Conservation (phyloP, 73 alveolate genomes). For the Uronychia setigera region DNA sequence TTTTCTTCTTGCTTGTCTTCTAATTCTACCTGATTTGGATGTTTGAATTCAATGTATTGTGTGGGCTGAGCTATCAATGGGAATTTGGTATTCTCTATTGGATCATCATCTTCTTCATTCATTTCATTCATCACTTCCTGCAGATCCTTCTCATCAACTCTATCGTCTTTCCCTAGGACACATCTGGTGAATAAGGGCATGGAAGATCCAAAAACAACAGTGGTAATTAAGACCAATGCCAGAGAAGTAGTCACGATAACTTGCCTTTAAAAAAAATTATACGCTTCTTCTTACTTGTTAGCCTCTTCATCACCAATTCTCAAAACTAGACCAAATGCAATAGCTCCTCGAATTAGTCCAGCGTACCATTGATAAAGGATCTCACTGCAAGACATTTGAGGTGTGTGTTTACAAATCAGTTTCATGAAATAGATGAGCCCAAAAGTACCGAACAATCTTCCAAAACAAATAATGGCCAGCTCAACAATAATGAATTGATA, state of each 20-base stretch:
- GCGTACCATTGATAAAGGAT: constrained; percentile 60
- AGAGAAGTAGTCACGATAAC: constrained; percentile 70
- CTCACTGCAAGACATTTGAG: constrained; percentile 55
- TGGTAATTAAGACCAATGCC: constrained; percentile 51
- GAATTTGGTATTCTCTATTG: background rate
- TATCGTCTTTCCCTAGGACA: constrained; percentile 18
- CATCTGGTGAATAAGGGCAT: constrained; percentile 33
- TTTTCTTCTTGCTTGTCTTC: constrained; percentile 1
- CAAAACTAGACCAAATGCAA: constrained; percentile 90
- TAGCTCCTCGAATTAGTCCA: constrained; percentile 91
- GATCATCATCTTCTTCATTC: background rate
- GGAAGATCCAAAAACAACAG: constrained; percentile 52
- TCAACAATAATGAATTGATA: constrained; percentile 53
- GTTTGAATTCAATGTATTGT: background rate
- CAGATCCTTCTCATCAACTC: background rate
- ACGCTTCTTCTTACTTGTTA: constrained; percentile 7
- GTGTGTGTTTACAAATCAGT: constrained; percentile 28
- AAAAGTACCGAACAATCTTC: constrained; percentile 67
- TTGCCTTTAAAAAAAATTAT: constrained; percentile 12
- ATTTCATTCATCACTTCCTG: background rate
- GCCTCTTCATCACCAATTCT: constrained; percentile 62
- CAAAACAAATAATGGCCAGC: constrained; percentile 40
- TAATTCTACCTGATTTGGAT: background rate
- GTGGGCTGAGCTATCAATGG: background rate
- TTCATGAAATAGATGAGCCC: constrained; percentile 46